These are phyloP conservation scores for Xerocomus nothofagi DNA, from an alignment of 1,284 basidiomycete genomes.

Conservation along the genomic window DNA sequence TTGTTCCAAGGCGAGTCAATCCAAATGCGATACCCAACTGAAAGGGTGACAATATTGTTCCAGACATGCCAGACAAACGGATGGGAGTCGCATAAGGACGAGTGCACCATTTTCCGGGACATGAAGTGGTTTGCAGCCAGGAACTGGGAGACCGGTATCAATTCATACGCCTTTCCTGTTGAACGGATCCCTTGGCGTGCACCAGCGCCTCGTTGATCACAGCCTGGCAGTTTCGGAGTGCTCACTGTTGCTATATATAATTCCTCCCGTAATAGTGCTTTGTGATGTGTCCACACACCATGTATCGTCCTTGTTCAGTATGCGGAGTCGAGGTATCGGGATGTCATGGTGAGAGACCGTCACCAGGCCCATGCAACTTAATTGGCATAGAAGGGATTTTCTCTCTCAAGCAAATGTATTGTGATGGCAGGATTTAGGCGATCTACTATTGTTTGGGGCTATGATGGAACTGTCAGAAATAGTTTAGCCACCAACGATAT, in stretches of 20 bases:
- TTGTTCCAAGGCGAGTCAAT: conserved; percentile 30
- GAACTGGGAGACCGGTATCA: conserved; percentile 27
- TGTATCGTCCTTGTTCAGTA: conserved; percentile 3
- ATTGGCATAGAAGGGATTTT: conserved; percentile 1
- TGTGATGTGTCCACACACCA: conserved; percentile 1
- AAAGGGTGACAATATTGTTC: conserved; percentile 6
- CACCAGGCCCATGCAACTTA: background rate
- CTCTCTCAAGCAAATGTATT: conserved; percentile 7
- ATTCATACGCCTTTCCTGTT: conserved; percentile 23
- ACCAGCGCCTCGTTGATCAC: conserved; percentile 8
- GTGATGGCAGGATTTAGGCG: conserved; percentile 1
- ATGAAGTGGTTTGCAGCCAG: conserved; percentile 33
- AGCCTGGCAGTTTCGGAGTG: background rate
- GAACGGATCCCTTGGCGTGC: conserved; percentile 19
- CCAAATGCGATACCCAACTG: background rate
- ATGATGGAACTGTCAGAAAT: conserved; percentile 56
- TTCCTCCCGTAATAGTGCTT: background rate
- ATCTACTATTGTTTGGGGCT: conserved; percentile 49
- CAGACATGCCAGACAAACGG: conserved; percentile 26
- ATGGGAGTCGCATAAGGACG: conserved; percentile 26
- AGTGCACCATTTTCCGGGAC: conserved; percentile 26
- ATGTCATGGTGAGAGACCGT: too few relatives aligned
- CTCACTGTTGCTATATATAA: background rate
- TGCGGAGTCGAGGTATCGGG: conserved; percentile 1
- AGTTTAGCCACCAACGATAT: background rate